phyloP scores from a whole-genome alignment of 257 asterid species.

The Fraxinus excelsior region DNA sequence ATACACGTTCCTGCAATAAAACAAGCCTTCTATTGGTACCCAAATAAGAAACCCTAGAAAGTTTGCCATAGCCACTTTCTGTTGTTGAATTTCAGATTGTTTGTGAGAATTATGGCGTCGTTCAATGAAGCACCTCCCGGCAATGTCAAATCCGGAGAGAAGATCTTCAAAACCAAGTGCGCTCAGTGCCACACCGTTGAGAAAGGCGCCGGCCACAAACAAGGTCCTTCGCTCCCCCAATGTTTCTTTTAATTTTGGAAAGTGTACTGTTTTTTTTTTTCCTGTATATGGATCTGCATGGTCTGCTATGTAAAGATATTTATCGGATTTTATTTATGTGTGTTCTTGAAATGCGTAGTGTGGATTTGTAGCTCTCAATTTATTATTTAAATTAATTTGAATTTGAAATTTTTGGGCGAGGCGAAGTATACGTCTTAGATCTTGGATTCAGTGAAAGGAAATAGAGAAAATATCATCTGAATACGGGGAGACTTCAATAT shows the following conservation, averaged over 20 bases:
- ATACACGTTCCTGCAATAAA: slow-evolving; percentile 23
- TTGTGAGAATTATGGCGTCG: slow-evolving; percentile 51
- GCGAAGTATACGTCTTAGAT: neutral
- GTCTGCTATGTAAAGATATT: neutral
- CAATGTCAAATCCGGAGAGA: slow-evolving; percentile 60
- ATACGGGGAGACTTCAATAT: neutral
- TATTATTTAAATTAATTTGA: neutral
- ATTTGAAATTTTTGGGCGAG: neutral
- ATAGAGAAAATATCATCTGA: neutral
- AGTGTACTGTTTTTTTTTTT: neutral
- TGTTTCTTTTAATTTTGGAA: neutral
- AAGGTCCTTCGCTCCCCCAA: slow-evolving; percentile 40
- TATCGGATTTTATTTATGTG: neutral
- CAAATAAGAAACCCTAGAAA: slow-evolving; percentile 28
- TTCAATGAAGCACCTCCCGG: slow-evolving; percentile 81
- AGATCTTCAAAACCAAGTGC: slow-evolving; percentile 82
- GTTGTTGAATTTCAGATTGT: neutral
- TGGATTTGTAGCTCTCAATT: slow-evolving; percentile 5
- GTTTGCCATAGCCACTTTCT: neutral
- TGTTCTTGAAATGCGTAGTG: neutral
- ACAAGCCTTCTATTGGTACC: neutral
- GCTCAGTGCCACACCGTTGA: slow-evolving; percentile 95
- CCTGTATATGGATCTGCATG: slow-evolving; percentile 9
- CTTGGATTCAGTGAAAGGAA: neutral
- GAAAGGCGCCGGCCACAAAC: slow-evolving; percentile 93